Base-by-base conservation (phyloP, 129 eudicot species). In the Apium graveolens region DNA sequence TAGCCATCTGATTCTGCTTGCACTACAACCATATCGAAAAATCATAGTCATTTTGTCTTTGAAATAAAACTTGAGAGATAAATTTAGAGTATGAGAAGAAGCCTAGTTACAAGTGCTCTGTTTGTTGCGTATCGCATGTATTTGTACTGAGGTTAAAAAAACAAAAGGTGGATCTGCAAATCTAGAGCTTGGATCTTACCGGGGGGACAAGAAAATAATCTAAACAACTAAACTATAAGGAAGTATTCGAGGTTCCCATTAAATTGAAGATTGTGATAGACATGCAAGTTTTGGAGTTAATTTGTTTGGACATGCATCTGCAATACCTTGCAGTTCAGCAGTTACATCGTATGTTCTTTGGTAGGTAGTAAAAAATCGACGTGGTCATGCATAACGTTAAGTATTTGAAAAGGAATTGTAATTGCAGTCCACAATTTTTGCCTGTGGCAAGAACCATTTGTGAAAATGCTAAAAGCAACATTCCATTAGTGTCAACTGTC, bases 381-480 rank as follows among this genome's bases (percentile, higher is more conserved):
- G 27, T 0, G 8, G 10, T 21, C 11, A 53, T 53, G 62, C 62
- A 53, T 57, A 57, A 57, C 31, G 31, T 57, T 57, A 57, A 24
- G 66, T 24, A 12, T n/a, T 55, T 55, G 63, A 55, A 55, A 55
- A 55, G 63, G 63, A 55, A 55, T 55, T 55, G 63, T 24, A 48
- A 5, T 57, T 3, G 6, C 9, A 57, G 3, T 55, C 63, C 26
- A 55, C 66, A 57, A 42, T 1, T 24, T 24, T 57, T 55, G 13
- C 8, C 13, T 24, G 31, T 21, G 65, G 29, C 9, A 57, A 57
- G 11, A n/a, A n/a, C 66, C 66, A 57, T 57, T n/a, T 8, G 31
- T 57, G 66, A 57, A 57, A n/a, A 57, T 57, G 66, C n/a, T 57
- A 9, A n/a, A 57, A 57, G 66, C 66, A 57, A n/a, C 29, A 57